Conservation (phyloP, 768 basidiomycete genomes). For the Pleurotus eryngii region DNA sequence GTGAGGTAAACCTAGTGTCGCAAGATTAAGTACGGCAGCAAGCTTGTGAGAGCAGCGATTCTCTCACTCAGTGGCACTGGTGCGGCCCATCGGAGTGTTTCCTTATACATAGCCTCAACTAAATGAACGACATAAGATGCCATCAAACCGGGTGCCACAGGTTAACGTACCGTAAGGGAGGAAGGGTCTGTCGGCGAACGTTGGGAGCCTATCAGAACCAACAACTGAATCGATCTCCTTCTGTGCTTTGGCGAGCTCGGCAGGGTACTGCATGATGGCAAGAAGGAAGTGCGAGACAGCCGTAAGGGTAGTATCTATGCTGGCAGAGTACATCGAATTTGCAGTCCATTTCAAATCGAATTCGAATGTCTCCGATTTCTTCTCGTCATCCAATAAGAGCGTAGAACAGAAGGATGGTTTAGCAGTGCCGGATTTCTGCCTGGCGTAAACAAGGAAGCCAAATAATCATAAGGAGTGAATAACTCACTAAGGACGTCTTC, state of each 20-base stretch:
- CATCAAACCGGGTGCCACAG: not conserved
- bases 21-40: not conserved
- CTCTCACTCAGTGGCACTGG: slow-evolving; percentile 13
- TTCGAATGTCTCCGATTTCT: slow-evolving; percentile 34
- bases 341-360: slow-evolving; percentile 78
- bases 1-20: slow-evolving; percentile 53
- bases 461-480: not conserved
- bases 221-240: slow-evolving; percentile 62
- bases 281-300: slow-evolving; percentile 59
- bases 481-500: slow-evolving; percentile 15
- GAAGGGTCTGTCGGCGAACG: slow-evolving; percentile 48
- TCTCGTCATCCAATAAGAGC: slow-evolving; percentile 49
- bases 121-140: not conserved
- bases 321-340: slow-evolving; percentile 74
- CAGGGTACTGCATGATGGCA: slow-evolving; percentile 62
- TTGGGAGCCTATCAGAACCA: slow-evolving; percentile 55
- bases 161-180: slow-evolving; percentile 49
- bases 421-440: slow-evolving; percentile 38
- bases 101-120: slow-evolving; percentile 52
- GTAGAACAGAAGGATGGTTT: slow-evolving; percentile 45
- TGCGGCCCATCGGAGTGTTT: slow-evolving; percentile 14
- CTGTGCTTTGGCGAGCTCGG: slow-evolving; percentile 55
- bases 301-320: slow-evolving; percentile 54
- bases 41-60: not conserved
- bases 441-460: not conserved